phyloP scores from a whole-genome alignment of 257 asterid genomes.

The Mentha longifolia region DNA sequence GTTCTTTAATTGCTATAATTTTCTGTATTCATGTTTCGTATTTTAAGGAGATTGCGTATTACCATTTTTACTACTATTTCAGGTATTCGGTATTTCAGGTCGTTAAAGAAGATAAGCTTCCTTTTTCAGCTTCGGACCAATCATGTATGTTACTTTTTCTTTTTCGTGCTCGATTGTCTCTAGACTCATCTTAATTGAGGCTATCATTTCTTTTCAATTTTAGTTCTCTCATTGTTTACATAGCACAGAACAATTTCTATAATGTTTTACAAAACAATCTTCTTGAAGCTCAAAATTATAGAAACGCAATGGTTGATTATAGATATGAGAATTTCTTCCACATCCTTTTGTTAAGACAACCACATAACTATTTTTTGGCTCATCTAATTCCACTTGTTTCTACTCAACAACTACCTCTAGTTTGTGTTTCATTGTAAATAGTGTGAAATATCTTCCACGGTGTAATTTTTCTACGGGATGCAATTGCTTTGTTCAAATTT shows the following conservation, averaged over 20 bases:
- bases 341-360: not conserved
- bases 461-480: not conserved
- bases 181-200: not conserved
- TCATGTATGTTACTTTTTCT: slow-evolving; percentile 56
- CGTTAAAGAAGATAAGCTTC: slow-evolving; percentile 64
- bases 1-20: slow-evolving; percentile 7
- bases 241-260: slow-evolving; percentile 3
- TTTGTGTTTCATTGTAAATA: not conserved
- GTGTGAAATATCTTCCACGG: not conserved
- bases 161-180: slow-evolving; percentile 16
- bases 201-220: slow-evolving; percentile 13
- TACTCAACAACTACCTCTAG: not conserved
- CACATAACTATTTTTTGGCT: not conserved
- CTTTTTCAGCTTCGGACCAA: slow-evolving; percentile 43
- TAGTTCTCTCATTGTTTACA: slow-evolving; percentile 8
- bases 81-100: slow-evolving; percentile 88
- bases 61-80: slow-evolving; percentile 34
- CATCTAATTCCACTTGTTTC: slow-evolving; percentile 3
- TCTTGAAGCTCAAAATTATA: not conserved
- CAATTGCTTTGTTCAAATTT: slow-evolving; percentile 18
- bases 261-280: slow-evolving; percentile 5
- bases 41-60: slow-evolving; percentile 2
- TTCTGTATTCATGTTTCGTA: slow-evolving; percentile 18
- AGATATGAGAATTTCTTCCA: not conserved
- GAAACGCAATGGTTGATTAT: not conserved